Evolutionary conservation across 768 basidiomycete species (phyloP), one percentile per base, ranked within the genome.

Genomic region (Kwoniella botswanensis): DNA sequence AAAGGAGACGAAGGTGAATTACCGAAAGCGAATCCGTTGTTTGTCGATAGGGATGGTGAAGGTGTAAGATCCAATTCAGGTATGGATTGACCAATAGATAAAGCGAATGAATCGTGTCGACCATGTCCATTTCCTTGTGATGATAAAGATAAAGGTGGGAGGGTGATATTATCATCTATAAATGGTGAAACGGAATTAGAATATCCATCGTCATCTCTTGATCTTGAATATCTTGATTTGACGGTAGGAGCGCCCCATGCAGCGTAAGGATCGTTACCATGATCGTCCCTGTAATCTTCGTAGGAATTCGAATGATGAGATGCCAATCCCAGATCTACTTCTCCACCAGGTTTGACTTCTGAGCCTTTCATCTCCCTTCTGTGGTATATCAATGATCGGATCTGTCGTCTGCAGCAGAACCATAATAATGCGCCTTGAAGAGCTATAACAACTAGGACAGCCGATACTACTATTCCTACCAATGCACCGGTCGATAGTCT

Each of bases 351-450:
- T 55, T 76, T 76, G 63, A 74, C 69, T 22, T 71, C 71, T 54
- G 58, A 64, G 3, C 54, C 68, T 43, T 71, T 71, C 70, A 77
- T 75, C 57, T 78, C 71, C 57, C 65, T 43, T n/a, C 77, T 71
- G 50, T 78, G 75, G 10, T 74, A 74, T 17, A 76, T 61, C 6
- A 77, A 67, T 4, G 74, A 72, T 43, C 50, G 29, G 52, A 80
- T 42, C 59, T 78, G 79, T 57, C 74, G 57, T 26, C 79, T 70
- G 53, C 79, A 80, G 71, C 79, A 80, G 73, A 80, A 80, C 74
- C 75, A 80, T 54, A 80, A 65, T 15, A 78, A 61, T 17, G 63
- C 61, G 18, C 43, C 71, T 71, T 80, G 79, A 3, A 78, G 60
- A 15, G 71, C 64, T 46, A 80, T 44, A 17, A 80, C 72, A 13